Conservation (phyloP, 1,284 basidiomycete genomes). For the Microbotryomycetes sp. region DNA sequence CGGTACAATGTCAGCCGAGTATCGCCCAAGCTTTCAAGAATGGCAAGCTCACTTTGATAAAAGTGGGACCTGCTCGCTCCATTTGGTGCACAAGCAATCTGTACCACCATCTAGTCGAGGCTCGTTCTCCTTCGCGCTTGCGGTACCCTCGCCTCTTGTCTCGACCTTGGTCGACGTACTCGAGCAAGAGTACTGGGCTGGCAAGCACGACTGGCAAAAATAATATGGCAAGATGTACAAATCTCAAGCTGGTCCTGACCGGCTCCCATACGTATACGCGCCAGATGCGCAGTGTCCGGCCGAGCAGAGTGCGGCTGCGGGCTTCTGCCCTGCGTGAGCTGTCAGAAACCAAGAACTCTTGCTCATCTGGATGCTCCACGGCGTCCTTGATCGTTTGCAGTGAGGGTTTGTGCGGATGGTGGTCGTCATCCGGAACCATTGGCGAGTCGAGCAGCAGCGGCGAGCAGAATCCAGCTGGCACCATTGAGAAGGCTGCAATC, state of each 20-base stretch:
- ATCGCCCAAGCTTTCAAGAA: too few relatives aligned
- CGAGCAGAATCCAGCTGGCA: neutral
- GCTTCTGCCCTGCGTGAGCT: neutral
- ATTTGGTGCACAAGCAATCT: conserved; percentile 77
- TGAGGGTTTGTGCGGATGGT: conserved; percentile 6
- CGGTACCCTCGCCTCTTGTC: conserved; percentile 41
- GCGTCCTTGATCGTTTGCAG: conserved; percentile 23
- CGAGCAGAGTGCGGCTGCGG: neutral
- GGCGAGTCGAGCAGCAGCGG: conserved; percentile 3
- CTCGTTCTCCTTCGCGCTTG: conserved; percentile 55
- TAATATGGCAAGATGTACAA: conserved; percentile 71
- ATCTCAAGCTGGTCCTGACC: conserved; percentile 71
- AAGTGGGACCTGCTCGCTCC: conserved; percentile 92
- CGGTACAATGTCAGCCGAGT: neutral
- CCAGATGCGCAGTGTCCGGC: conserved; percentile 4
- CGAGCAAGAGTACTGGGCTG: conserved; percentile 78
- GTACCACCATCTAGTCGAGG: conserved; percentile 72
- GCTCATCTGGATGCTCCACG: conserved; percentile 22
- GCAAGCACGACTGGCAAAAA: conserved; percentile 83
- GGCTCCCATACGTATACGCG: conserved; percentile 66
- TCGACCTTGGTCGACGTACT: conserved; percentile 25
- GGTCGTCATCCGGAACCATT: neutral
- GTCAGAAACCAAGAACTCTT: conserved; percentile 22
- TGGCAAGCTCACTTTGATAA: conserved; percentile 79
- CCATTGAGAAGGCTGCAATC: neutral